Conservation (phyloP, 2,329 filamentous ascomycete species). For the Fusarium xyrophilum region DNA sequence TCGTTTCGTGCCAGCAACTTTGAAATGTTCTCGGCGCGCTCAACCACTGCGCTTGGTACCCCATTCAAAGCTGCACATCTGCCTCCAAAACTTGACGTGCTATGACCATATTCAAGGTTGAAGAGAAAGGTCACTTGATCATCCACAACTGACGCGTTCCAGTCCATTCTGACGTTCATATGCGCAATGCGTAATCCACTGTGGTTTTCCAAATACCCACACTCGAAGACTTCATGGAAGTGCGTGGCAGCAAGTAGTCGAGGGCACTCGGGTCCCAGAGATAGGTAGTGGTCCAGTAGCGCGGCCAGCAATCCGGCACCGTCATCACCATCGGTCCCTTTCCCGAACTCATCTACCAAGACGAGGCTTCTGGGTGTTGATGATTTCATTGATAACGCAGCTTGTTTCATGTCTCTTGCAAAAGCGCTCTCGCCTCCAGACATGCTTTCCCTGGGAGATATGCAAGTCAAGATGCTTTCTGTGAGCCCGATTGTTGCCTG, state of each 20-base stretch:
- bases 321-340: conserved; percentile 65
- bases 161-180: conserved; percentile 73
- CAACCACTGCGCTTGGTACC: conserved; percentile 73
- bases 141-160: conserved; percentile 56
- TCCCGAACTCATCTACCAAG: conserved; percentile 91
- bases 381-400: conserved; percentile 76
- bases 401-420: conserved; percentile 84
- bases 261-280: conserved; percentile 55
- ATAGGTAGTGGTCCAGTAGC: conserved; percentile 63
- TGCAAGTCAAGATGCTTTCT: conserved; percentile 88
- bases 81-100: conserved; percentile 82
- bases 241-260: conserved; percentile 69
- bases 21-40: conserved; percentile 77
- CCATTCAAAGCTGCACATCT: conserved; percentile 88
- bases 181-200: conserved; percentile 66
- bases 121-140: conserved; percentile 79
- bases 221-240: conserved; percentile 76
- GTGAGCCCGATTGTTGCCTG: conserved; percentile 82
- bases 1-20: conserved; percentile 73
- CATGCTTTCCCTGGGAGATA: conserved; percentile 74
- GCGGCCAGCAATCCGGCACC: conserved; percentile 66
- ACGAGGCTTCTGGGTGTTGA: conserved; percentile 80
- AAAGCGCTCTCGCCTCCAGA: conserved; percentile 67
- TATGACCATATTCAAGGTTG: conserved; percentile 70
- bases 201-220: conserved; percentile 59